Evolutionary conservation across 148 eudicot genomes (phyloP).

Genomic region (Vaccinium corymbosum): DNA sequence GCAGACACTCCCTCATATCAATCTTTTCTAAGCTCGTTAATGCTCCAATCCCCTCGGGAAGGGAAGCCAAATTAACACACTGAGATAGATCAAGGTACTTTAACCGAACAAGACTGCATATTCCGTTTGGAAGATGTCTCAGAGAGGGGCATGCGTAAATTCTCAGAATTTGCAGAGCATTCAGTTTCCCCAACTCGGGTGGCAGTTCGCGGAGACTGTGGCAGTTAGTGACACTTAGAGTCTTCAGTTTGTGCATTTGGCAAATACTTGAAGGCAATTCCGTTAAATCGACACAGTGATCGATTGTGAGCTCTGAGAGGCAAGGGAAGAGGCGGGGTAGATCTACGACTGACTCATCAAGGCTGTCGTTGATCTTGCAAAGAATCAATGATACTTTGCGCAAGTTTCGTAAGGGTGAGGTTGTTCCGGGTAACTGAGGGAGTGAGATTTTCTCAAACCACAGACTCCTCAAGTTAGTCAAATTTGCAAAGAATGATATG

Average conservation of each 20-base stretch:
- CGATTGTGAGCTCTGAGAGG: slow-evolving; percentile 70
- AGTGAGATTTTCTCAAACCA: slow-evolving; percentile 68
- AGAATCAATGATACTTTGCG: slow-evolving; percentile 58
- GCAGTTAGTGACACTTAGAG: slow-evolving; percentile 68
- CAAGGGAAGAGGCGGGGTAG: slow-evolving; percentile 59
- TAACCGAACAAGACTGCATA: slow-evolving; percentile 43
- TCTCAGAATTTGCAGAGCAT: slow-evolving; percentile 49
- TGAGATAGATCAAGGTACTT: slow-evolving; percentile 72
- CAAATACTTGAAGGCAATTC: slow-evolving; percentile 53
- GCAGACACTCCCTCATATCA: slow-evolving; percentile 76
- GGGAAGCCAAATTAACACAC: slow-evolving; percentile 47
- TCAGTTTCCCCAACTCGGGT: slow-evolving; percentile 46
- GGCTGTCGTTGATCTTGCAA: slow-evolving; percentile 46
- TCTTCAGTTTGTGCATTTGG: slow-evolving; percentile 39
- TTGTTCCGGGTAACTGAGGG: slow-evolving; percentile 47
- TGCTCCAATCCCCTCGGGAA: slow-evolving; percentile 52
- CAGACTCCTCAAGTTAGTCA: slow-evolving; percentile 60
- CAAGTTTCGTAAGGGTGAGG: slow-evolving; percentile 43
- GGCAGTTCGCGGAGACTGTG: slow-evolving; percentile 62
- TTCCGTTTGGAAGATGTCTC: slow-evolving; percentile 47
- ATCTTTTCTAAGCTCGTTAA: slow-evolving; percentile 58
- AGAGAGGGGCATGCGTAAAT: slow-evolving; percentile 66
- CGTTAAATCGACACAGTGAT: slow-evolving; percentile 61
- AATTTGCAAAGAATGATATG: slow-evolving; percentile 38
- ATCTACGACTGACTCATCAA: slow-evolving; percentile 34